phyloP scores from a whole-genome alignment of 345 rosid genomes.

The Rhizophora apiculata region DNA sequence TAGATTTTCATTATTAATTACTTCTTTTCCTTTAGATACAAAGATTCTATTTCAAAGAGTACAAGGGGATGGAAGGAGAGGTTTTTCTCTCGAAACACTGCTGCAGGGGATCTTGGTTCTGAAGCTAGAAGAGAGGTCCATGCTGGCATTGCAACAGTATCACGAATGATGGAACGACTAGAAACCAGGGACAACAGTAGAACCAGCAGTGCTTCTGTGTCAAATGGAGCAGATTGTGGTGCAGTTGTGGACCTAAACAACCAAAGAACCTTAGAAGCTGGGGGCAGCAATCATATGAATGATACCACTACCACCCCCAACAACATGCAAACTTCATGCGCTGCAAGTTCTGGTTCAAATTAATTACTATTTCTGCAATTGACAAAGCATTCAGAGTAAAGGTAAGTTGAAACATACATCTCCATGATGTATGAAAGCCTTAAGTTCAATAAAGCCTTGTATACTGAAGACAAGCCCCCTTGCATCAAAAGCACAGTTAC shows the following conservation, averaged over 20 bases:
- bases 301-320: slow-evolving; percentile 14
- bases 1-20: neutral
- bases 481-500: neutral
- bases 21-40: slow-evolving; percentile 47
- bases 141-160: slow-evolving; percentile 83
- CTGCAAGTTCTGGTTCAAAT: slow-evolving; percentile 52
- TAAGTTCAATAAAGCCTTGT: neutral
- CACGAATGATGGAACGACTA: slow-evolving; percentile 77
- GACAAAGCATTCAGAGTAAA: slow-evolving; percentile 20
- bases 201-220: slow-evolving; percentile 20
- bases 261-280: slow-evolving; percentile 28
- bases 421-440: neutral
- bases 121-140: slow-evolving; percentile 83
- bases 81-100: slow-evolving; percentile 70
- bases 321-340: slow-evolving; percentile 35
- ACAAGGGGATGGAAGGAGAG: slow-evolving; percentile 93
- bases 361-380: slow-evolving; percentile 21
- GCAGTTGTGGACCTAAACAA: slow-evolving; percentile 38
- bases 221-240: slow-evolving; percentile 41
- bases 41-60: slow-evolving; percentile 89
- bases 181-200: slow-evolving; percentile 29
- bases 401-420: slow-evolving; percentile 7
- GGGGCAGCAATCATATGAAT: slow-evolving; percentile 29
- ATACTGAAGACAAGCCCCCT: neutral
- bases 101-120: slow-evolving; percentile 68